phyloP scores from a whole-genome alignment of 208 protist genomes.

The Acanthamoeba triangularis region DNA sequence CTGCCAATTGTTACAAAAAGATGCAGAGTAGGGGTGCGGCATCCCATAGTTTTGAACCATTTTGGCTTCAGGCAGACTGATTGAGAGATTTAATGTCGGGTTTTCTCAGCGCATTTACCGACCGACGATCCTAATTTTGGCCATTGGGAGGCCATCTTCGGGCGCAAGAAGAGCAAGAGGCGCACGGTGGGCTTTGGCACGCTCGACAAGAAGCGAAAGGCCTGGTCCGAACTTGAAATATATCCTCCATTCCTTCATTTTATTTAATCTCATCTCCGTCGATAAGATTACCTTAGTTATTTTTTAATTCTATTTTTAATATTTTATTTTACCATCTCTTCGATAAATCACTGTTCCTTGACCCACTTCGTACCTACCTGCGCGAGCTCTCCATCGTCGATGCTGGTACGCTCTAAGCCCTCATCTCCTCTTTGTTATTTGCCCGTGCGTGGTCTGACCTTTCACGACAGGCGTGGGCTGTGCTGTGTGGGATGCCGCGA shows the following conservation, averaged over 20 bases:
- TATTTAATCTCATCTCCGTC: neutral
- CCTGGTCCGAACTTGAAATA: slow-evolving; percentile 75
- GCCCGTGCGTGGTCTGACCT: neutral
- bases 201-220: slow-evolving; percentile 82
- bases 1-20: neutral
- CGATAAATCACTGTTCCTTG: neutral
- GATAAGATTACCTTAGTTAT: neutral
- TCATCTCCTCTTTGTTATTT: neutral
- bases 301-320: slow-evolving; percentile 6
- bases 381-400: slow-evolving; percentile 86
- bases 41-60: neutral
- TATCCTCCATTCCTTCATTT: neutral
- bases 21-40: neutral
- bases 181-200: slow-evolving; percentile 85
- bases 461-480: slow-evolving; percentile 75
- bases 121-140: slow-evolving; percentile 80
- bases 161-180: slow-evolving; percentile 80
- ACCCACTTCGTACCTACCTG: slow-evolving; percentile 69
- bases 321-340: neutral
- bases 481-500: slow-evolving; percentile 87
- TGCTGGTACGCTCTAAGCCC: slow-evolving; percentile 35
- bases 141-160: slow-evolving; percentile 82
- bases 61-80: too few relatives aligned
- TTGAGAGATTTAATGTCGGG: neutral
- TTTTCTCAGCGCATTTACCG: neutral